phyloP scores from a whole-genome alignment of 2,329 filamentous ascomycete genomes.

The Aureobasidium sp. region DNA sequence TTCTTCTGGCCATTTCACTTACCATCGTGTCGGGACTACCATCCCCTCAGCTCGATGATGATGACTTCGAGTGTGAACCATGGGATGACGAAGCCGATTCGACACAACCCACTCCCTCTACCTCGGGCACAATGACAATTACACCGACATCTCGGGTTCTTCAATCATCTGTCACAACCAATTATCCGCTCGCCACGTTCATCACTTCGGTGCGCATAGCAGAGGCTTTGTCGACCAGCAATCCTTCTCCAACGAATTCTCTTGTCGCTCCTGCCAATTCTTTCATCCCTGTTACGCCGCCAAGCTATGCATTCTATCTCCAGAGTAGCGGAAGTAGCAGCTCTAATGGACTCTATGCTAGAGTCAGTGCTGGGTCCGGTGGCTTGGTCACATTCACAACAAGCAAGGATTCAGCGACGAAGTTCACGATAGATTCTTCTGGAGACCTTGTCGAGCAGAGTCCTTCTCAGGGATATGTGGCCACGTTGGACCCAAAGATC shows the following conservation, averaged over 20 bases:
- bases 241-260: not conserved
- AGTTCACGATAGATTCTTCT: slow-evolving; percentile 8
- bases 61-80: not conserved
- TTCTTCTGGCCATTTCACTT: not conserved
- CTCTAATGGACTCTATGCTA: not conserved
- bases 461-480: slow-evolving; percentile 4
- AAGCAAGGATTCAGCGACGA: not conserved
- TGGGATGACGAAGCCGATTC: not conserved
- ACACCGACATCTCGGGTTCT: not conserved
- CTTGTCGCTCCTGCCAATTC: not conserved
- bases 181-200: not conserved
- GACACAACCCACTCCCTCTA: not conserved
- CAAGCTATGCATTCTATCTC: slow-evolving; percentile 1
- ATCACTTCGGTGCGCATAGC: not conserved
- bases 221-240: not conserved
- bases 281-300: not conserved
- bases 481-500: not conserved
- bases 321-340: not conserved
- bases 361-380: not conserved
- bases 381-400: not conserved
- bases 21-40: not conserved
- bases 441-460: slow-evolving; percentile 6
- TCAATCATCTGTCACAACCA: not conserved
- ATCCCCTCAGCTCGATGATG: not conserved
- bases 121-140: not conserved